Evolutionary conservation across 345 rosid species (phyloP), one percentile per base, ranked within the genome.

Genomic region (Rhizophora mangle): DNA sequence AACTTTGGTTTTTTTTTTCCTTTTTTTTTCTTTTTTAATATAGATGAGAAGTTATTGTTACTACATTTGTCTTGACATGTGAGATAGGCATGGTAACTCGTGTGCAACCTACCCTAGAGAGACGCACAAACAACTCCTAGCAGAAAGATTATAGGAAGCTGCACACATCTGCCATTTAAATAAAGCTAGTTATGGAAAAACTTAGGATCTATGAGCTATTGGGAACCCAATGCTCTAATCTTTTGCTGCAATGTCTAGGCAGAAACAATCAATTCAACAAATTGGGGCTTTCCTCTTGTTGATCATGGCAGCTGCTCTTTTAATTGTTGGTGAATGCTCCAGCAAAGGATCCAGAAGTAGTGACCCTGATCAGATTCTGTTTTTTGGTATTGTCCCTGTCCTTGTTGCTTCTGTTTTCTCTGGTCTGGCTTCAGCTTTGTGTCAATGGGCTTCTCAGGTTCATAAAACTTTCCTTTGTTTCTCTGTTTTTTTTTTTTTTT

Each of bases 381-480:
- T 95, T 77, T 86, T 82, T 70, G 99, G 99, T 43, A 96, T 96
- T 71, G 82, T 86, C 70, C 99, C 97, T 37, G 97, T 96, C 74
- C 81, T 92, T 74, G 91, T 78, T 79, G 99, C 97, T 65, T 95
- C 99, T 69, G 88, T 92, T 22, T 97, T 95, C 68, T 95, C 99
- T 22, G 98, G 98, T 76, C 86, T 95, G 70, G 99, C 98, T 66
- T 95, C 99, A 22, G 75, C 93, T 69, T 81, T 92, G 62, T 92
- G 99, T 73, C 98, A 92, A 69, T 96, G 93, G 97, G 97, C 98
- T 78, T 89, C 96, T 74, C 96, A 86, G 97, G 97, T 87, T 58
- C 51, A 61, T 51, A 7, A 59, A 61, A 15, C 13, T 7, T 49
- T 21, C 56, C 15, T 55, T n/a, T 26, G 11, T 68, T 1, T 22